Conservation (phyloP, 495 filamentous ascomycete species). For the Apodospora peruviana region DNA sequence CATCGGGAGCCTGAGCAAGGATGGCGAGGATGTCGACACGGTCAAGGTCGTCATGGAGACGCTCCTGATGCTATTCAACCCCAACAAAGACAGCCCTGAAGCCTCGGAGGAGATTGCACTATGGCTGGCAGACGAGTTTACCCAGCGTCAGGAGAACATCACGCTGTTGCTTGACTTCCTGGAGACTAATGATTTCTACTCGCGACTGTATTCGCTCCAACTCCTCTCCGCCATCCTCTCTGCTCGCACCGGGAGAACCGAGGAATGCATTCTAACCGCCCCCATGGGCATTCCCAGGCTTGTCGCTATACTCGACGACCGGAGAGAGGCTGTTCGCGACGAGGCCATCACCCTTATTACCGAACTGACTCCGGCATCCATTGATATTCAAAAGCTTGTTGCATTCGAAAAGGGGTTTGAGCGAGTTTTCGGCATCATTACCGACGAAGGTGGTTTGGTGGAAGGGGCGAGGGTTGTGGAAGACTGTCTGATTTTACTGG, state of each 20-base stretch:
- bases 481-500: conserved; percentile 88
- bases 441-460: conserved; percentile 71
- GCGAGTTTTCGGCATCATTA: conserved; percentile 73
- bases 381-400: conserved; percentile 83
- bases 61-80: conserved; percentile 80
- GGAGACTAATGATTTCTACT: conserved; percentile 85
- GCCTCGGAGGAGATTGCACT: conserved; percentile 94
- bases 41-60: conserved; percentile 93
- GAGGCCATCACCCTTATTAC: conserved; percentile 52
- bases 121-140: conserved; percentile 97
- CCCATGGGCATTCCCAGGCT: conserved; percentile 83
- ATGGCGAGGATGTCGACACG: conserved; percentile 94
- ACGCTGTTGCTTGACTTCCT: conserved; percentile 84
- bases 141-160: conserved; percentile 97
- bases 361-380: conserved; percentile 44
- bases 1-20: conserved; percentile 77
- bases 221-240: conserved; percentile 78
- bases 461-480: conserved; percentile 88
- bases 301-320: conserved; percentile 77
- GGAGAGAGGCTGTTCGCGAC: conserved; percentile 82
- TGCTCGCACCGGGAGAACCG: conserved; percentile 89
- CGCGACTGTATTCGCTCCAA: conserved; percentile 86
- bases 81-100: conserved; percentile 63
- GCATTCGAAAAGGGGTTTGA: conserved; percentile 94
- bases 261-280: conserved; percentile 87